These are phyloP conservation scores for Sodiomyces alkalinus DNA, from an alignment of 2,329 filamentous ascomycete species.

Conservation along the genomic window DNA sequence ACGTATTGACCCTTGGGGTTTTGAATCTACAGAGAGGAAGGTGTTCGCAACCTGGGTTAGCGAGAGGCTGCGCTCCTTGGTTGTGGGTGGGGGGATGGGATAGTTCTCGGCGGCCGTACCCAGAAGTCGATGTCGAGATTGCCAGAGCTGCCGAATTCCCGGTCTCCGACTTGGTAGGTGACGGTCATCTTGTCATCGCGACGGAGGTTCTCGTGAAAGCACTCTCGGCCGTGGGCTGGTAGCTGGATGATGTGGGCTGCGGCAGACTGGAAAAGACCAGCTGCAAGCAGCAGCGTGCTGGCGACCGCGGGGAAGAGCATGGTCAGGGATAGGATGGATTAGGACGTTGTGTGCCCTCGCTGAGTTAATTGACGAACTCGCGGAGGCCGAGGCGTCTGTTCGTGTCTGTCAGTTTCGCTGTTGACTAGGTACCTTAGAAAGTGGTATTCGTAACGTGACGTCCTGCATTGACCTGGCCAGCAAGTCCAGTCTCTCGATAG, in stretches of 20 bases:
- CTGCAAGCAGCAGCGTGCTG: constrained; percentile 25
- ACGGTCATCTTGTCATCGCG: constrained; percentile 96
- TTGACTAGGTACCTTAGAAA: too few species aligned
- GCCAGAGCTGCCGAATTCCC: constrained; percentile 86
- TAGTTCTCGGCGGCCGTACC: constrained; percentile 36
- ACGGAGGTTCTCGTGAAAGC: constrained; percentile 90
- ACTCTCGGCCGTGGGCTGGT: constrained; percentile 83
- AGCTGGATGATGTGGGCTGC: constrained; percentile 93
- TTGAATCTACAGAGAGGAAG: constrained; percentile 42
- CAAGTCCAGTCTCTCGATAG: too few species aligned
- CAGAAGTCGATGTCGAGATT: constrained; percentile 97
- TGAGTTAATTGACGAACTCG: too few species aligned
- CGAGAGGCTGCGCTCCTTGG: constrained; percentile 1
- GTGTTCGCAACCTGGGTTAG: too few species aligned
- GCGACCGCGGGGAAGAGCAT: constrained; percentile 31
- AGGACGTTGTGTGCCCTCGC: too few species aligned
- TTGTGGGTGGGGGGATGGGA: background rate
- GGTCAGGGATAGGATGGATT: background rate
- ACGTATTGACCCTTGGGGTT: constrained; percentile 65
- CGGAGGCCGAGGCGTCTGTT: too few species aligned
- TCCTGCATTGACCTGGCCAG: too few species aligned
- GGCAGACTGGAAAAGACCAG: constrained; percentile 36
- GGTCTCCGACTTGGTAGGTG: constrained; percentile 93
- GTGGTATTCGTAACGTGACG: too few species aligned
- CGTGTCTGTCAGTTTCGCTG: too few species aligned